Percentiles rank a stretch among this genome's conserved stretches.
Conservation (phyloP, 2,329 filamentous ascomycete species). For the Clonostachys sp. region DNA sequence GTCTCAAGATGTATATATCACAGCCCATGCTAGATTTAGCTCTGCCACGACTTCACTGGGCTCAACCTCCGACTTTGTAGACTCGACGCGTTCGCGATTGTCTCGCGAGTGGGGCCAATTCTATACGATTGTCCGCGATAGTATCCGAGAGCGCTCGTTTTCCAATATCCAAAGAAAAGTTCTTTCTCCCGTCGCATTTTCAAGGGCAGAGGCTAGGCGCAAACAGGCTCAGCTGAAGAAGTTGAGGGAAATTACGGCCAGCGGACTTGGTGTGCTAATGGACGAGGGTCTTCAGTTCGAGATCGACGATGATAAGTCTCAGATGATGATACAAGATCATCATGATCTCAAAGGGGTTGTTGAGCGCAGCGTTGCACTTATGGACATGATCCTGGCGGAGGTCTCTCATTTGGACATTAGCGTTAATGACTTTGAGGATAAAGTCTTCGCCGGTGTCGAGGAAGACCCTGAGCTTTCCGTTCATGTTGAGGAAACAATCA, state of each 20-base stretch:
- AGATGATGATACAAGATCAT: slow-evolving; percentile 41
- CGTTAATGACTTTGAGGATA: slow-evolving; percentile 62
- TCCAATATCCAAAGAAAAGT: slow-evolving; percentile 66
- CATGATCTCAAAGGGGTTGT: slow-evolving; percentile 66
- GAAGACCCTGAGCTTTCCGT: slow-evolving; percentile 55
- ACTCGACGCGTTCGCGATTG: slow-evolving; percentile 29
- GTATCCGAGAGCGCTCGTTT: slow-evolving; percentile 68
- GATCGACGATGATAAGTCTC: slow-evolving; percentile 52
- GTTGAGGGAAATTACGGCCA: slow-evolving; percentile 76
- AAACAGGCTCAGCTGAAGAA: slow-evolving; percentile 71
- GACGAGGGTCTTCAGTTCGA: slow-evolving; percentile 76
- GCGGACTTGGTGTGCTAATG: slow-evolving; percentile 80
- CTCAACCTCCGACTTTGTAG: slow-evolving; percentile 10
- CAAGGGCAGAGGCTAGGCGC: slow-evolving; percentile 66
- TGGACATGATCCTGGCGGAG: slow-evolving; percentile 79
- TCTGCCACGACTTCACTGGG: slow-evolving; percentile 16
- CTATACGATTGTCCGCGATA: slow-evolving; percentile 75
- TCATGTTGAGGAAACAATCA: slow-evolving; percentile 39
- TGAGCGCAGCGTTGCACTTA: slow-evolving; percentile 74
- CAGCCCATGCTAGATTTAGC: slow-evolving; percentile 45
- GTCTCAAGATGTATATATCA: slow-evolving; percentile 63
- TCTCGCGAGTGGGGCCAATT: slow-evolving; percentile 62
- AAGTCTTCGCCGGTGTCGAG: slow-evolving; percentile 58
- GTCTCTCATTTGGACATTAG: slow-evolving; percentile 59
- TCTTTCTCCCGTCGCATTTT: slow-evolving; percentile 72